Evolutionary conservation across 192 early-diverging fungal species (phyloP).

Genomic region (Phycomyces nitens): DNA sequence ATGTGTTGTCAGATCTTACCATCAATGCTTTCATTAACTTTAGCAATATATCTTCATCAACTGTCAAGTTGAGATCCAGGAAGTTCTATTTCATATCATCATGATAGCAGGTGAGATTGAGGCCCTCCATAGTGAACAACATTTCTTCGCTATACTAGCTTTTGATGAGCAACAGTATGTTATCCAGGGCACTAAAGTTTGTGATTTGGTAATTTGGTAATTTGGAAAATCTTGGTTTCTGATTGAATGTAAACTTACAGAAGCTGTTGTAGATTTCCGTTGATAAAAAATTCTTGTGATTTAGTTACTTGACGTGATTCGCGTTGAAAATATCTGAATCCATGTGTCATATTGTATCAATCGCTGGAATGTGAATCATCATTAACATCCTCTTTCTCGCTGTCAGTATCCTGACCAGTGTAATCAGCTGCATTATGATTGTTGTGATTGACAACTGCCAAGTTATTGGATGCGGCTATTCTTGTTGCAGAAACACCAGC

Average conservation of each 20-base stretch:
- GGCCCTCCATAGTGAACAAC: not conserved
- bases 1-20: conserved; percentile 2
- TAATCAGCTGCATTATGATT: not conserved
- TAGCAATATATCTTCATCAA: not conserved
- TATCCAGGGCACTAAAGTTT: conserved; percentile 4
- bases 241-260: not conserved
- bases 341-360: not conserved
- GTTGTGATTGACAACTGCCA: not conserved
- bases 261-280: conserved; percentile 1
- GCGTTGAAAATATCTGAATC: not conserved
- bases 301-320: not conserved
- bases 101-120: not conserved
- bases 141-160: conserved; percentile 1
- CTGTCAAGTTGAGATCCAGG: not conserved
- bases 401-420: not conserved
- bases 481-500: not conserved
- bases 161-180: not conserved
- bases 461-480: not conserved
- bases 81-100: not conserved
- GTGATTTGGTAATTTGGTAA: conserved; percentile 3
- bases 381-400: not conserved
- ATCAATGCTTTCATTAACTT: not conserved
- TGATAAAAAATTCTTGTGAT: not conserved
- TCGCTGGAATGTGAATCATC: not conserved
- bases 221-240: not conserved